phyloP scores from a whole-genome alignment of 768 basidiomycete species.

The Rhodotorula taiwanensis region DNA sequence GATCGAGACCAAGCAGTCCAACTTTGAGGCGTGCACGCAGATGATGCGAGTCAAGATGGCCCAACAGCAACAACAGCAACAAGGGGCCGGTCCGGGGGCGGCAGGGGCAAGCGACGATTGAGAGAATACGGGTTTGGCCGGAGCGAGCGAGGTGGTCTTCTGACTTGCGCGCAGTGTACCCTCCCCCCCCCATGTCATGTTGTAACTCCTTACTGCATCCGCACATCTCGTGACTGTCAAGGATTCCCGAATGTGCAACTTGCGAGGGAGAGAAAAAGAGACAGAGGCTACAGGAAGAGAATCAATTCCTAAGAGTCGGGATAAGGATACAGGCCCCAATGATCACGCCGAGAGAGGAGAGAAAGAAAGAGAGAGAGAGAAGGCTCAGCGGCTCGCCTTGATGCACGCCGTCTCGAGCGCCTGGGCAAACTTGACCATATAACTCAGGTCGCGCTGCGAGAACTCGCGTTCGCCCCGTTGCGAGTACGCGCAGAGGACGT shows the following conservation, averaged over 20 bases:
- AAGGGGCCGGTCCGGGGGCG: not conserved
- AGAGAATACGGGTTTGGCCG: too few species aligned
- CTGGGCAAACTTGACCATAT: constrained; percentile 23
- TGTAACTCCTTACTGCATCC: too few species aligned
- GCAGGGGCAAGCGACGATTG: too few species aligned
- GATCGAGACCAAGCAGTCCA: constrained; percentile 80
- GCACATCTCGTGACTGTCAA: too few species aligned
- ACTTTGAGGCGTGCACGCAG: constrained; percentile 31
- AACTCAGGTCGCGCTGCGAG: constrained; percentile 18
- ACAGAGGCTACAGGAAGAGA: not conserved
- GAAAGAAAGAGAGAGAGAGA: not conserved
- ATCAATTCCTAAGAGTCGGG: too few species aligned
- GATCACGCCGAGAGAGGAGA: not conserved
- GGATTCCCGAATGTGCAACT: too few species aligned
- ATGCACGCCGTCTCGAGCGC: constrained; percentile 18
- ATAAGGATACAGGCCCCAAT: not conserved
- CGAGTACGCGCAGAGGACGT: constrained; percentile 32
- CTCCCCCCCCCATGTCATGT: too few species aligned
- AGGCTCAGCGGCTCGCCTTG: not conserved
- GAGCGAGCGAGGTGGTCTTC: too few species aligned
- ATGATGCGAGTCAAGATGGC: constrained; percentile 33
- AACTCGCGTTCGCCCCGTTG: constrained; percentile 20
- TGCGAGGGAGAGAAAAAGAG: not conserved
- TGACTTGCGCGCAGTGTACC: too few species aligned
- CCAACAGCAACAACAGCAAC: constrained; percentile 28